Evolutionary conservation across 176 grass and related monocot species (phyloP), one percentile per base, ranked within the genome.

Genomic region (Aechmea fasciata): DNA sequence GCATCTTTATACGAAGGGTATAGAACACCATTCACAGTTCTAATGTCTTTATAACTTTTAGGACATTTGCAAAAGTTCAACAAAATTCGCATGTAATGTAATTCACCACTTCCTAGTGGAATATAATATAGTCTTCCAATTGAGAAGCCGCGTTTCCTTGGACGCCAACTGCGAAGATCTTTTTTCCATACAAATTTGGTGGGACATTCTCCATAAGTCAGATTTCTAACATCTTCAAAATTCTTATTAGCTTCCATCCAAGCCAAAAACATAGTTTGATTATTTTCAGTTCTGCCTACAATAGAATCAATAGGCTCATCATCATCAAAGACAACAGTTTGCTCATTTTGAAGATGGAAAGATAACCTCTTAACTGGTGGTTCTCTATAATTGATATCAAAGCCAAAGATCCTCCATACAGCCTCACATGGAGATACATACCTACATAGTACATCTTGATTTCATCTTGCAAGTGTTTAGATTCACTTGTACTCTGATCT

Each of bases 391-490:
- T 82, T 65, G 0, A 82, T 67, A 10, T 74, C 29, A n/a, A 55
- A 86, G 9, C 47, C 24, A 20, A 78, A 86, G n/a, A 82, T 66
- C 20, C 79, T 11, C 75, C 84, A 82, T 17, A 50, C 64, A 4
- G 79, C 68, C 52, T 86, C 79, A 57, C 4, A 62, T 69, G 72
- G 17, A 48, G 78, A 48, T 25, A 85, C 29, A 48, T 85, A 85
- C 64, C 78, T 77, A 24, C 73, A 8, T 80, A 65, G 69, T 82
- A 86, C 14, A 48, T 57, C 49, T 67, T 74, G n/a, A 86, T 71
- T 57, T 86, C 74, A 63, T 86, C 69, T 26, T 47, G 2, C 20
- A 2, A 4, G 2, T 28, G 3, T 76, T 17, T 6, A 12, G 2
- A 52, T 26, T 47, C 8, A 0, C 23, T 52, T 55, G 22, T 3